Percentiles rank a stretch among this genome's conserved stretches.
phyloP scores from a whole-genome alignment of 106 monocot genomes.

The Allium cepa region DNA sequence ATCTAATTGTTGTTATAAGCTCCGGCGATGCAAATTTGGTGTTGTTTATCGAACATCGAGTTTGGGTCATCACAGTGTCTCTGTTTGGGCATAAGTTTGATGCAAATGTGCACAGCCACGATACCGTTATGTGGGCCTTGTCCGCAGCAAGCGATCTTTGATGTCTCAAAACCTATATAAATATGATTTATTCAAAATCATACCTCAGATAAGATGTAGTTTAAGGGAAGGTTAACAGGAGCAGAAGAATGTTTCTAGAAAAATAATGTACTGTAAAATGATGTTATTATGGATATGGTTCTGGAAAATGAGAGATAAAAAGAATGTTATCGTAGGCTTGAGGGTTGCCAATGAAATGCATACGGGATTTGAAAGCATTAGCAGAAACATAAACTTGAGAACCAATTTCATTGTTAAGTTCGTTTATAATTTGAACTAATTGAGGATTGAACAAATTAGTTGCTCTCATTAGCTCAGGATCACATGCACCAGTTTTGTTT shows the following conservation, averaged over 20 bases:
- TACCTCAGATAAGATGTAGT: background rate
- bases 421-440: constrained; percentile 16
- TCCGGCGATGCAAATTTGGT: too few relatives aligned
- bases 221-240: background rate
- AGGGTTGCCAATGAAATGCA: constrained; percentile 46
- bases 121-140: constrained; percentile 85
- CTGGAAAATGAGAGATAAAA: background rate
- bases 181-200: background rate
- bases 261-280: background rate
- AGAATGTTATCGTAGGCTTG: constrained; percentile 28
- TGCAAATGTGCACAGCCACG: constrained; percentile 51
- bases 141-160: constrained; percentile 75
- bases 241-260: background rate
- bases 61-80: too few relatives aligned
- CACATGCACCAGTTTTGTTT: constrained; percentile 33
- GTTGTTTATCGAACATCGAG: too few relatives aligned
- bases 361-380: constrained; percentile 38
- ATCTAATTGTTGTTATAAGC: too few relatives aligned
- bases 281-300: background rate
- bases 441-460: constrained; percentile 37
- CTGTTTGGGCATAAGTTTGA: constrained; percentile 71
- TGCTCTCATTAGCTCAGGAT: constrained; percentile 35
- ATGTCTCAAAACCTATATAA: constrained; percentile 57
- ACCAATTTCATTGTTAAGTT: constrained; percentile 26
- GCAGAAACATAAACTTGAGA: constrained; percentile 28